Base-by-base conservation (phyloP, 257 asterid species). In the Nemophila menziesii region DNA sequence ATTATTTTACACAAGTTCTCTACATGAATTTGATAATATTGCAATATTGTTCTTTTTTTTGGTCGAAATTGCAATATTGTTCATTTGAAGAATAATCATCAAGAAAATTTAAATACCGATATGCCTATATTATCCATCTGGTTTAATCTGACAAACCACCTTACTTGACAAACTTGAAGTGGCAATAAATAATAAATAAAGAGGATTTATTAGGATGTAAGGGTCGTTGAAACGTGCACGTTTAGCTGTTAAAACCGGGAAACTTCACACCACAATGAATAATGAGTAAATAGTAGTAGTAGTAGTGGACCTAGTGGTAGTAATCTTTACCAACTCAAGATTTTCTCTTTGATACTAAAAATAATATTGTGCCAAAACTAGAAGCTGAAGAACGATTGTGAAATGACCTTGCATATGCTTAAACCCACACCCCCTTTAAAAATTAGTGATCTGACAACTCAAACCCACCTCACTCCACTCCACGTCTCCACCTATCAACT, bases 211-310 rank as follows among this genome's bases (percentile, higher is more conserved):
- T 20, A 14, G 33, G 15, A 20, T 42, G 13, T 43, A 43, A 43
- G 18, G 48, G 20, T 58, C n/a, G 46, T 44, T 22, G 33, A 58
- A 53, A 43, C 67, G 63, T 60, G 67, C 44, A 60, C 57, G 67
- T 57, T 16, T 40, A 17, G 48, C 23, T 55, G 36, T 7, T 29
- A 29, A 29, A 7, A 29, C 2, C 9, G 2, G 36, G 1, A 29
- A 7, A 29, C 36, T 29, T 29, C 36, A 29, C 9, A 29, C 36
- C 36, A 29, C 36, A 29, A 7, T 29, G 36, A 29, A 29, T 29
- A 29, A n/a, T n/a, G n/a, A n/a, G n/a, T n/a, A n/a, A n/a, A n/a
- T n/a, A n/a, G n/a, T n/a, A n/a, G n/a, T n/a, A n/a, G n/a, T n/a
- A n/a, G n/a, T n/a, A n/a, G n/a, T n/a, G n/a, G n/a, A n/a, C n/a